Conservation (phyloP, 177 flowering plant genomes). For the Telopea speciosissima region DNA sequence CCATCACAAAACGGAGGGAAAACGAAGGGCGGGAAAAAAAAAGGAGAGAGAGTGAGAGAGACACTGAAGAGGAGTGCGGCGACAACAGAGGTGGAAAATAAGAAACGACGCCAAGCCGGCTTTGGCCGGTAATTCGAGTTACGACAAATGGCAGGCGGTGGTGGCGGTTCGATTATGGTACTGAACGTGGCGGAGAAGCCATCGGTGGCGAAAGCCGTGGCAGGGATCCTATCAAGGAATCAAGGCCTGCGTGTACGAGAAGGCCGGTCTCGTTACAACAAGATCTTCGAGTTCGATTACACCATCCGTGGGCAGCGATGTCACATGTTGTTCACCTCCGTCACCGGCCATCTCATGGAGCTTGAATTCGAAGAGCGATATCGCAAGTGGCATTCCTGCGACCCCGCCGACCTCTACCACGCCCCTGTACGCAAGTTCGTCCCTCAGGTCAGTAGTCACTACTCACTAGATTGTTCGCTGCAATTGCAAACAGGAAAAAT, state of each 20-base stretch:
- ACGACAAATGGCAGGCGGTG: slow-evolving; percentile 9
- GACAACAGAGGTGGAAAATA: background rate
- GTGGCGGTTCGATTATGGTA: slow-evolving; percentile 33
- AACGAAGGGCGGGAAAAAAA: background rate
- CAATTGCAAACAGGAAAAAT: background rate
- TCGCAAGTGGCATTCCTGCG: slow-evolving; percentile 86
- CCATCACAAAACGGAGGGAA: too few species aligned
- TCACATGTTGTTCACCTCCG: slow-evolving; percentile 83
- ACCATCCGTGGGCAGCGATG: slow-evolving; percentile 44
- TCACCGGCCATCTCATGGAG: slow-evolving; percentile 96
- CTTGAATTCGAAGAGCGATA: slow-evolving; percentile 75
- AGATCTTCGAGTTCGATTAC: slow-evolving; percentile 81
- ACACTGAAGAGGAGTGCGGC: background rate
- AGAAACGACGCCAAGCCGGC: background rate
- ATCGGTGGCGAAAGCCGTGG: slow-evolving; percentile 87
- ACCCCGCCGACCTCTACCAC: slow-evolving; percentile 69
- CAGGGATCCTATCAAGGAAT: slow-evolving; percentile 62
- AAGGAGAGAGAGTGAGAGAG: background rate
- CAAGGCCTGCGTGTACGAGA: slow-evolving; percentile 45
- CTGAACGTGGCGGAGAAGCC: slow-evolving; percentile 99
- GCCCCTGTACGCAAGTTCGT: slow-evolving; percentile 71
- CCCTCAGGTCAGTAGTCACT: slow-evolving; percentile 43
- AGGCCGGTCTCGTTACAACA: slow-evolving; percentile 83
- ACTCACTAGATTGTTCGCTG: background rate
- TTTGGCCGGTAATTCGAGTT: background rate